Evolutionary conservation across 306 rosid genomes (phyloP), one percentile per base, ranked within the genome.

Genomic region (Dalbergia cochinchinensis): DNA sequence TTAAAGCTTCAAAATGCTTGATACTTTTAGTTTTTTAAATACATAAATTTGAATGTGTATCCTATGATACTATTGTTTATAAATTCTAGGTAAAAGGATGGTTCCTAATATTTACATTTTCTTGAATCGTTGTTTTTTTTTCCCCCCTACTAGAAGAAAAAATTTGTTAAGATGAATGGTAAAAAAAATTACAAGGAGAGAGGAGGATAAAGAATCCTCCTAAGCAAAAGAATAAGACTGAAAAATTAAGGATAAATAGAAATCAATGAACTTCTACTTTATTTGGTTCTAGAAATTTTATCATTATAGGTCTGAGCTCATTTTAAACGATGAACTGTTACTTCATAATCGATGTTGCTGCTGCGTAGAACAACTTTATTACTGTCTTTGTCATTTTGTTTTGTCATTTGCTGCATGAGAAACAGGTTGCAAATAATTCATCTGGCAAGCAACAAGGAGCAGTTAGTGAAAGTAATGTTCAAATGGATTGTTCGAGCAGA

Each of bases 401-500:
- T 65, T 69, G 61, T 51, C 57, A 5, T 39, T 19, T 83, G 33
- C 69, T 89, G 31, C 74, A 7, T 85, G 71, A 7, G 54, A 69
- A 65, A 78, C 73, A 80, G 82, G 60, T 55, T 86, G 44, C 69
- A 34, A 76, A 89, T 84, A 89, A 80, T 81, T 58, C 79, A 58
- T 37, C 80, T 80, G 91, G 82, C 66, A 77, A 35, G 76, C 91
- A 83, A 67, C 74, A 45, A 65, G 86, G 78, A 71, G 80, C 71
- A 44, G 77, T 64, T 77, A 83, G 63, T 70, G 81, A 18, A 74
- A 80, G 69, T 78, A 82, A 74, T 26, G 75, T 54, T 58, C 85
- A 93, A 48, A 77, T 81, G 58, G 78, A 73, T 85, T 58, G 63
- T 75, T 76, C 85, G 68, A 87, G 88, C 26, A 74, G 85, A 54